A percentile compares a stretch with the other conserved stretches of the same genome.
phyloP scores from a whole-genome alignment of 2,329 filamentous ascomycete species.

The Fusarium subtropicale region DNA sequence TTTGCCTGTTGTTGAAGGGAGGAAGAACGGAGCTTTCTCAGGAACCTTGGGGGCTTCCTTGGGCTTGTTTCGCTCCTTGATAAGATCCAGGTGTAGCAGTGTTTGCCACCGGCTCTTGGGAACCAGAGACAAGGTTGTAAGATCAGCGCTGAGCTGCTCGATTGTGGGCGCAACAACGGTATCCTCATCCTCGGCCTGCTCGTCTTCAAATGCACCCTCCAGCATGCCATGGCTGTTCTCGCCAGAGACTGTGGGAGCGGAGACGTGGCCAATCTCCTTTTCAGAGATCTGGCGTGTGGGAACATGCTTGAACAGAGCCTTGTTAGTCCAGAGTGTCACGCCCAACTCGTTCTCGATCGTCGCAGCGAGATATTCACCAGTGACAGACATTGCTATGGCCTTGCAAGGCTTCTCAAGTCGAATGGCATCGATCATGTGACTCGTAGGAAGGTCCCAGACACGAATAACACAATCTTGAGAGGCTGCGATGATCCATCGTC shows the following conservation, averaged over 20 bases:
- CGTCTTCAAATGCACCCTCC: slow-evolving; percentile 77
- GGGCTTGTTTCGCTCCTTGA: slow-evolving; percentile 94
- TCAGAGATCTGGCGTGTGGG: slow-evolving; percentile 88
- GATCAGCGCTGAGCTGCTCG: slow-evolving; percentile 83
- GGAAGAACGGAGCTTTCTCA: slow-evolving; percentile 95
- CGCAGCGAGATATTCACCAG: slow-evolving; percentile 94
- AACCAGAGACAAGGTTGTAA: slow-evolving; percentile 89
- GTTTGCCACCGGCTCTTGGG: slow-evolving; percentile 96
- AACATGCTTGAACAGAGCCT: slow-evolving; percentile 88
- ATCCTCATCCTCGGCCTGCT: slow-evolving; percentile 64
- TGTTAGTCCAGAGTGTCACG: slow-evolving; percentile 97
- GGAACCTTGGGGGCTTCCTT: slow-evolving; percentile 91
- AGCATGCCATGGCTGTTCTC: slow-evolving; percentile 82
- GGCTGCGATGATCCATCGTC: slow-evolving; percentile 91
- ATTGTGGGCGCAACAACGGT: slow-evolving; percentile 66
- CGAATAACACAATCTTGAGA: slow-evolving; percentile 83
- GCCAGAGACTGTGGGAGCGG: slow-evolving; percentile 80
- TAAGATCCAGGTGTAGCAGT: slow-evolving; percentile 88
- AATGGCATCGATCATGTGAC: slow-evolving; percentile 94
- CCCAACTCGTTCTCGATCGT: slow-evolving; percentile 85
- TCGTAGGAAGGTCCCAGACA: slow-evolving; percentile 95
- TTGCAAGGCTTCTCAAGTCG: slow-evolving; percentile 82
- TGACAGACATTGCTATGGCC: slow-evolving; percentile 86
- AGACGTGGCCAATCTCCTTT: slow-evolving; percentile 73
- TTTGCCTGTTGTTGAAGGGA: slow-evolving; percentile 73